Evolutionary conservation across 1,139 yeast genomes (phyloP).

Genomic region (Geotrichum candidum): DNA sequence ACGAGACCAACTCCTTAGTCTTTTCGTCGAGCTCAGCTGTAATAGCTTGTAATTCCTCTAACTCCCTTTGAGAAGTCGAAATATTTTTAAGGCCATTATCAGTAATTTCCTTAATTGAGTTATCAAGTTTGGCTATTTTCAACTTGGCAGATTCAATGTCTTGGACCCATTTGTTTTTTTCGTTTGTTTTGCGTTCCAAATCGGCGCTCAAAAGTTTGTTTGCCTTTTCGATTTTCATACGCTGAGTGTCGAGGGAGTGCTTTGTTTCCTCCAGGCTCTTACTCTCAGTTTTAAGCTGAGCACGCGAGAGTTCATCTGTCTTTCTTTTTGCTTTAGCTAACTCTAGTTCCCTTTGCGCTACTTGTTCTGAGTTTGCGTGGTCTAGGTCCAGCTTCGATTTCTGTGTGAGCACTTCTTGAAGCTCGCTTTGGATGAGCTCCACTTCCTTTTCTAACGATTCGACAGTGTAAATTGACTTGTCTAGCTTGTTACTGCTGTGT

Average conservation of each 20-base stretch:
- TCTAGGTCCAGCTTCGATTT: constrained; percentile 40
- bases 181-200: constrained; percentile 21
- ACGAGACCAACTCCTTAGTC: constrained; percentile 30
- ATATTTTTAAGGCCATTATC: constrained; percentile 2
- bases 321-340: constrained; percentile 42
- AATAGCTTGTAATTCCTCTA: constrained; percentile 6
- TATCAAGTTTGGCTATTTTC: constrained; percentile 15
- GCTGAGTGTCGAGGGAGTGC: constrained; percentile 36
- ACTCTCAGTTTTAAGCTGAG: constrained; percentile 44
- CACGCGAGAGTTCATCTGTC: constrained; percentile 46
- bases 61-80: neutral
- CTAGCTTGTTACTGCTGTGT: constrained; percentile 14
- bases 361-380: constrained; percentile 39
- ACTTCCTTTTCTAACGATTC: constrained; percentile 46
- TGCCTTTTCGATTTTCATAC: constrained; percentile 30
- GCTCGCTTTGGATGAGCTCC: constrained; percentile 47
- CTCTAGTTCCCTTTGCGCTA: constrained; percentile 39
- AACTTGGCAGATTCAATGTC: constrained; percentile 19
- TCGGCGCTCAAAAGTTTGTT: constrained; percentile 25
- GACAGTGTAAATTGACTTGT: constrained; percentile 36
- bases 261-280: constrained; percentile 43
- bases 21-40: constrained; percentile 37
- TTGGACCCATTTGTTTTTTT: constrained; percentile 22
- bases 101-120: constrained; percentile 2
- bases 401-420: constrained; percentile 40